Evolutionary conservation across 169 alveolate species (phyloP).

Genomic region (Cytauxzoon felis): DNA sequence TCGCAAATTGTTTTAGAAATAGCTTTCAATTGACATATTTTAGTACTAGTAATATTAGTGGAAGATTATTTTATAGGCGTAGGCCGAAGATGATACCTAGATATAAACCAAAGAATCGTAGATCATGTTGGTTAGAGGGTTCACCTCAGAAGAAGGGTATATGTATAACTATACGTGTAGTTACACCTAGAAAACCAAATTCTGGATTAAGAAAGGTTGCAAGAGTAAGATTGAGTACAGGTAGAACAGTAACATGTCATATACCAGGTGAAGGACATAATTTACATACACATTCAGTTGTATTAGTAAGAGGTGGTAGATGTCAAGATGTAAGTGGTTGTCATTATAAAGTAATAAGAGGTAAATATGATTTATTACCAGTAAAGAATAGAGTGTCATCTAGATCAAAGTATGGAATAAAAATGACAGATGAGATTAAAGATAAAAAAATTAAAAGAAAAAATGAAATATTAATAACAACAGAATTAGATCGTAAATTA

Average conservation of each 20-base stretch:
- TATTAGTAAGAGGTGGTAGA: conserved; percentile 82
- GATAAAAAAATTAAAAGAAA: conserved; percentile 47
- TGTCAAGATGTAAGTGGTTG: conserved; percentile 82
- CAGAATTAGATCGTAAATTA: conserved; percentile 63
- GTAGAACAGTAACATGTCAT: conserved; percentile 75
- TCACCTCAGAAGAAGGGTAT: conserved; percentile 78
- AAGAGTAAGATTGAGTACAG: conserved; percentile 77
- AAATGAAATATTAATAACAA: conserved; percentile 66
- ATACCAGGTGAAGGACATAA: conserved; percentile 84
- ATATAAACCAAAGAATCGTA: conserved; percentile 71
- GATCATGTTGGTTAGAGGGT: conserved; percentile 81
- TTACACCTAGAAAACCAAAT: conserved; percentile 81
- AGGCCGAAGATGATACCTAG: conserved; percentile 78
- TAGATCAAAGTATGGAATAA: conserved; percentile 73
- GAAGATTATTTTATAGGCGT: conserved; percentile 72
- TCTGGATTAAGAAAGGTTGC: conserved; percentile 83
- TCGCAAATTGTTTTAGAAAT: not conserved
- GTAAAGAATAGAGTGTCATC: conserved; percentile 76
- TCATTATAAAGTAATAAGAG: conserved; percentile 79
- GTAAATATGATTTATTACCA: conserved; percentile 78
- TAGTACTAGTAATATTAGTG: conserved; percentile 73
- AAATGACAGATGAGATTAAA: conserved; percentile 30
- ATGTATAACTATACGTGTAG: conserved; percentile 71
- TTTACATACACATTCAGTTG: conserved; percentile 77
- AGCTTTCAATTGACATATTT: conserved; percentile 2